phyloP scores from a whole-genome alignment of 768 basidiomycete species.

The Boletus vinaceobasis region DNA sequence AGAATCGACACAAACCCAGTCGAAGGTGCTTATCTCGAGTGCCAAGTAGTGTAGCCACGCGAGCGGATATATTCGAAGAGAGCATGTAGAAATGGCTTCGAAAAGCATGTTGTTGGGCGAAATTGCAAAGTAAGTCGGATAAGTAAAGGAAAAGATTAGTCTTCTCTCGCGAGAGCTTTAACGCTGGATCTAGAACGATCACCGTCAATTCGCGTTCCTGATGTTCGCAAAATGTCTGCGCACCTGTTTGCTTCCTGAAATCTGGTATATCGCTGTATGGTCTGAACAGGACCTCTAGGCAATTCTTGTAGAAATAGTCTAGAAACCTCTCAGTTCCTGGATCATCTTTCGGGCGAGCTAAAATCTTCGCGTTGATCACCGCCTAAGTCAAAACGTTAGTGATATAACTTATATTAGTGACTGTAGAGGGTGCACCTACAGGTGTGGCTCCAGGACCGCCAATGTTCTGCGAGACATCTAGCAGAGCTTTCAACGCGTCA shows the following conservation, averaged over 20 bases:
- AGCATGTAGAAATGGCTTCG: constrained; percentile 89
- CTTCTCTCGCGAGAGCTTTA: constrained; percentile 65
- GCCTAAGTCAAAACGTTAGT: constrained; percentile 17
- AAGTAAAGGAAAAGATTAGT: constrained; percentile 85
- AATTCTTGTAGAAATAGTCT: constrained; percentile 90
- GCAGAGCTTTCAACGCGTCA: constrained; percentile 77
- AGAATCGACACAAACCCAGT: constrained; percentile 58
- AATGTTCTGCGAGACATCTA: constrained; percentile 65
- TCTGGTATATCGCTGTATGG: constrained; percentile 76
- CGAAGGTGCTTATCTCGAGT: constrained; percentile 89
- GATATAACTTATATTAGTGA: neutral
- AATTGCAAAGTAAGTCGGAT: constrained; percentile 87
- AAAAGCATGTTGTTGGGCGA: constrained; percentile 85
- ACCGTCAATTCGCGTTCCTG: constrained; percentile 2
- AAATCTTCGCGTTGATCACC: constrained; percentile 40
- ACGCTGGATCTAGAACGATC: constrained; percentile 41
- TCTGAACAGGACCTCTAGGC: constrained; percentile 71
- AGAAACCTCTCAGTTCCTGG: constrained; percentile 85
- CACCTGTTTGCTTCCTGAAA: constrained; percentile 50
- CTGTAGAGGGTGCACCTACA: constrained; percentile 21
- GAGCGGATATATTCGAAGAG: constrained; percentile 69
- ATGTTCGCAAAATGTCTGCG: neutral
- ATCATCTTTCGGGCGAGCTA: constrained; percentile 71
- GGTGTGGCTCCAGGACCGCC: constrained; percentile 36
- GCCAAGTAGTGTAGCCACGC: constrained; percentile 73